Percentiles rank a stretch among this genome's conserved stretches.
These are phyloP conservation scores for Xylariaceae sp. DNA, from an alignment of 2,329 filamentous ascomycete species.

Conservation along the genomic window DNA sequence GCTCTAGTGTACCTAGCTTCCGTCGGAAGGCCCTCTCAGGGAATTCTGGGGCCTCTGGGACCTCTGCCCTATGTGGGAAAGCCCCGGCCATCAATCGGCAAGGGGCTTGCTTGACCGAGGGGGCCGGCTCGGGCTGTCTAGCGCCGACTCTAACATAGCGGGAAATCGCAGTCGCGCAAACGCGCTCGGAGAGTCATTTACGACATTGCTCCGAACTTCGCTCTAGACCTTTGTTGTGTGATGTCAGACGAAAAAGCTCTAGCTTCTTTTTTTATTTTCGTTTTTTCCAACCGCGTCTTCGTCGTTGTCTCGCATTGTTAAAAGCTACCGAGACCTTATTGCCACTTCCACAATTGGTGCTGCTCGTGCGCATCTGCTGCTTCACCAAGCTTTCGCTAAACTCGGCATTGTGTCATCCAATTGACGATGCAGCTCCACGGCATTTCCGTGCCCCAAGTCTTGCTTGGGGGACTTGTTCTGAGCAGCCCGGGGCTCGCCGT, in stretches of 20 bases:
- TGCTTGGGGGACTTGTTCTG: slow-evolving; percentile 28
- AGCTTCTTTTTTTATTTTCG: not conserved
- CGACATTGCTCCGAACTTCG: slow-evolving; percentile 12
- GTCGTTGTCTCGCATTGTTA: too few species aligned
- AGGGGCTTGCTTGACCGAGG: not conserved
- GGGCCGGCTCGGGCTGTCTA: not conserved
- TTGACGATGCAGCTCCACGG: slow-evolving; percentile 16
- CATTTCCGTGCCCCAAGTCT: slow-evolving; percentile 22
- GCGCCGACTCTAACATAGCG: too few species aligned
- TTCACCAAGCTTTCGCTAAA: not conserved
- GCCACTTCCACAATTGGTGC: too few species aligned
- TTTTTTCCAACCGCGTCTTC: too few species aligned
- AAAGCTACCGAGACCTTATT: too few species aligned
- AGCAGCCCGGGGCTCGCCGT: slow-evolving; percentile 27
- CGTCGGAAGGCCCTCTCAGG: too few species aligned
- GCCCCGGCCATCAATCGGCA: too few species aligned
- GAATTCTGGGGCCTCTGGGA: too few species aligned
- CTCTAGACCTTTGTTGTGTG: not conserved
- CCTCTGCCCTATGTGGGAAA: too few species aligned
- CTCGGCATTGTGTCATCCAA: not conserved
- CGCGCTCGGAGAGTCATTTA: slow-evolving; percentile 13
- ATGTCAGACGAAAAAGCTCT: not conserved
- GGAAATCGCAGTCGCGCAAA: not conserved
- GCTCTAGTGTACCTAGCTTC: too few species aligned
- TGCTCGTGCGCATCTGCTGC: too few species aligned